Evolutionary conservation across 2,329 filamentous ascomycete species (phyloP), one percentile per base, ranked within the genome.

Genomic region (Cladosporium sp.): DNA sequence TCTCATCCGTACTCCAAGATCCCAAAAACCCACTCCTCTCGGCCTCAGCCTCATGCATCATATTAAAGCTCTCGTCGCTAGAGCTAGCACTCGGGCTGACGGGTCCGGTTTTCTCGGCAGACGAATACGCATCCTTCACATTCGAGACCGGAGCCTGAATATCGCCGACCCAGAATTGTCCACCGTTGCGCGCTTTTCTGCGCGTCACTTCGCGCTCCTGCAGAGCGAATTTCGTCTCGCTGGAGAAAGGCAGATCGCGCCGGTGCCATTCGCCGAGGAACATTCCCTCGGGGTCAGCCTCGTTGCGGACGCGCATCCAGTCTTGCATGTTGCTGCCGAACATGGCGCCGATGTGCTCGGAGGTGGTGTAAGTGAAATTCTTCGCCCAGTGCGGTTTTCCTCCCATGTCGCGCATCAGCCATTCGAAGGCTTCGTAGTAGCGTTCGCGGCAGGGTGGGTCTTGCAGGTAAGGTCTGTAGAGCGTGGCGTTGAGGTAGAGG

Each of bases 201-300:
- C 59, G 53, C 41, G 45, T 51, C 3, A 67, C 58, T 56, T 75
- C 71, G 36, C 68, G 68, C 61, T 78, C 75, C 50, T 71, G 66
- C 12, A 76, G 62, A 38, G 67, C 62, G 16, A 72, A 64, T 4
- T 50, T 53, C 36, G 43, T 50, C 46, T 49, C 57, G 38, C 61
- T 53, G 1, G 57, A 57, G 1, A 75, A 65, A 40, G 80, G 67
- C 9, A 95, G 72, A 59, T 81, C 80, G 45, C 85, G 78, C 22
- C 86, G 77, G 68, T 96, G 89, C 92, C 92, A 98, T 42, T 90
- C 84, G 2, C 92, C 92, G 12, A 92, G 76, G 69, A 95, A 95
- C 79, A 95, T 85, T 50, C 89, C 89, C 53, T 90, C 82, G 0
- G 86, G 85, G 62, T 95, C 89, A 29, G 80, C 82, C 46, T 82